A percentile compares a stretch with the other conserved stretches of the same genome.
Conservation (phyloP, 2,329 filamentous ascomycete genomes). For the Xylaria sp. region DNA sequence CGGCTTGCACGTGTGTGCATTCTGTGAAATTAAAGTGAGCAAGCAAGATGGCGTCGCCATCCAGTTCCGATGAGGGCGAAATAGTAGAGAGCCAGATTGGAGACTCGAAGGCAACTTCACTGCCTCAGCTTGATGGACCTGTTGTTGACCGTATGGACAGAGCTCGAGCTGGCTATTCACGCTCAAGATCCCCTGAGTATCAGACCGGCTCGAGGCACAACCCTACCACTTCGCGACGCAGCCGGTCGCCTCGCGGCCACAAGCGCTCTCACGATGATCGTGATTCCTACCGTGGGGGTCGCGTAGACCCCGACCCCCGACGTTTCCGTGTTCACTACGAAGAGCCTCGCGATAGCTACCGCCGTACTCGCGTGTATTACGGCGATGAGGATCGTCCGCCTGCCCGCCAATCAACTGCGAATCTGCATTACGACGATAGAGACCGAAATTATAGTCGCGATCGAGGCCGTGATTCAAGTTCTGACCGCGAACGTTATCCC, state of each 20-base stretch:
- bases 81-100: constrained; percentile 67
- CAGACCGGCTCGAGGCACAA: constrained; percentile 35
- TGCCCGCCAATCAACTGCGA: constrained; percentile 35
- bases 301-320: constrained; percentile 50
- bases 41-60: constrained; percentile 34
- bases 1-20: constrained; percentile 21
- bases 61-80: constrained; percentile 81
- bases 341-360: constrained; percentile 44
- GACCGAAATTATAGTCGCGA: constrained; percentile 39
- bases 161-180: constrained; percentile 58
- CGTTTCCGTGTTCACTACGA: constrained; percentile 60
- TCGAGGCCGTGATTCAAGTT: constrained; percentile 37
- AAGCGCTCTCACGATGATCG: constrained; percentile 64
- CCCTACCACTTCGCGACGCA: constrained; percentile 43
- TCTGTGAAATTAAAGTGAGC: constrained; percentile 29
- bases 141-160: constrained; percentile 91
- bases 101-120: constrained; percentile 79
- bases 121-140: constrained; percentile 67
- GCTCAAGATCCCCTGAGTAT: constrained; percentile 50
- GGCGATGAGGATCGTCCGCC: constrained; percentile 52
- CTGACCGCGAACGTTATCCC: constrained; percentile 44
- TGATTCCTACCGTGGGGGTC: constrained; percentile 40
- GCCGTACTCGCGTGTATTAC: constrained; percentile 46
- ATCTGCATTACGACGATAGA: constrained; percentile 46
- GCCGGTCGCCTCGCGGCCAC: constrained; percentile 58